phyloP scores from a whole-genome alignment of 148 eudicot genomes.

The Tetragonia tetragonoides region DNA sequence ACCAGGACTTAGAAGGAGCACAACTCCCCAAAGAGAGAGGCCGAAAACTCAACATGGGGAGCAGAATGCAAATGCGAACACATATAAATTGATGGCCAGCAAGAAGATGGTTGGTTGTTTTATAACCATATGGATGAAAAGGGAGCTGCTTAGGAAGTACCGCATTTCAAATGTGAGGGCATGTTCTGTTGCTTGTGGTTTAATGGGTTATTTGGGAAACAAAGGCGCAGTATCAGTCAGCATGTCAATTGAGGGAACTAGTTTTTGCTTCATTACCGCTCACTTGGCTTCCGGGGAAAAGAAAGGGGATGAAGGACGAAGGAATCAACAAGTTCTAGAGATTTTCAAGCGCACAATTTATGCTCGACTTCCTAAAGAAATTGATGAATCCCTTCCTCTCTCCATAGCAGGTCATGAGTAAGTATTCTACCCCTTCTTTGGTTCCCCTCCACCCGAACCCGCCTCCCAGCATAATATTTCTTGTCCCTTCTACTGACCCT shows the following conservation, averaged over 20 bases:
- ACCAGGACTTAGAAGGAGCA: conserved; percentile 21
- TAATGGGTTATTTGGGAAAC: conserved; percentile 31
- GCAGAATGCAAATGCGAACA: conserved; percentile 33
- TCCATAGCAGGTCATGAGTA: conserved; percentile 56
- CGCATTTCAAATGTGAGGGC: conserved; percentile 47
- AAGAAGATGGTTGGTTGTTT: conserved; percentile 68
- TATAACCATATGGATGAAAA: conserved; percentile 45
- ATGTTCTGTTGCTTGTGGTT: conserved; percentile 35
- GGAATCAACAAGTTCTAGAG: conserved; percentile 66
- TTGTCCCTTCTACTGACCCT: no score
- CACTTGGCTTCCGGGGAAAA: conserved; percentile 80
- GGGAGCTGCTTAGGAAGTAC: conserved; percentile 40
- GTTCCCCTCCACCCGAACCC: neutral
- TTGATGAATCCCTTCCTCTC: conserved; percentile 37
- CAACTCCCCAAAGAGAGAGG: conserved; percentile 35
- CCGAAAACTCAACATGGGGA: conserved; percentile 29
- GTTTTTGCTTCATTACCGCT: conserved; percentile 64
- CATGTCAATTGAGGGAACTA: conserved; percentile 59
- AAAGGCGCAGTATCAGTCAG: conserved; percentile 74
- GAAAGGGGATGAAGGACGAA: conserved; percentile 70
- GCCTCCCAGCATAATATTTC: no score
- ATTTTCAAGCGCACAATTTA: conserved; percentile 48
- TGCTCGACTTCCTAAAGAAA: conserved; percentile 43
- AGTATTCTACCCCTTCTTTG: conserved; percentile 19
- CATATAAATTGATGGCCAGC: conserved; percentile 43